Conservation (phyloP, 169 alveolate genomes). For the Cryptosporidium parvum region DNA sequence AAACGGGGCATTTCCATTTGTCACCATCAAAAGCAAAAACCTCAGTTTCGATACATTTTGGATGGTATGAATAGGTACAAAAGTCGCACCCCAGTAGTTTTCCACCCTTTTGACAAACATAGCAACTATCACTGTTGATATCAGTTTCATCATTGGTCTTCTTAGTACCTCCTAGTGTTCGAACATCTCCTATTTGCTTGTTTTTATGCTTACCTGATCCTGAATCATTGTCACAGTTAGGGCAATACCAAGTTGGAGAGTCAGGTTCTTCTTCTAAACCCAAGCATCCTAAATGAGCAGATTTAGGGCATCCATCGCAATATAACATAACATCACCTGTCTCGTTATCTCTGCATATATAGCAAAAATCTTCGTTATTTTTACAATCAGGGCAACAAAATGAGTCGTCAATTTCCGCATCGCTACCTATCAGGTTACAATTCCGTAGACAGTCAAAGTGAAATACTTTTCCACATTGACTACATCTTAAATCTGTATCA, state of each 20-base stretch:
- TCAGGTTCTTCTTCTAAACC: conserved; percentile 88
- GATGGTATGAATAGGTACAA: conserved; percentile 91
- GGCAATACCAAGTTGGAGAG: conserved; percentile 90
- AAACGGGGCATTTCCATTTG: conserved; percentile 92
- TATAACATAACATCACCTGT: conserved; percentile 83
- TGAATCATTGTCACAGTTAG: conserved; percentile 80
- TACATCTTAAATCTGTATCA: conserved; percentile 63
- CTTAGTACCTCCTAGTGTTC: conserved; percentile 82
- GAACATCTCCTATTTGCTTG: conserved; percentile 83
- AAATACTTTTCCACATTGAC: conserved; percentile 62
- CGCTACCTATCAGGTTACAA: conserved; percentile 50
- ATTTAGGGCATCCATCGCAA: conserved; percentile 93
- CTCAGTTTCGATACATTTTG: conserved; percentile 89
- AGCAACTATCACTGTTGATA: conserved; percentile 89
- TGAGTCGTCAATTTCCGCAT: conserved; percentile 78
- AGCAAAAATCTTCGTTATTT: conserved; percentile 88
- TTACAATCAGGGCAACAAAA: conserved; percentile 85
- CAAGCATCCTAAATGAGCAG: conserved; percentile 88
- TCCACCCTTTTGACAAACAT: conserved; percentile 90
- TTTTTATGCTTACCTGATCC: conserved; percentile 85
- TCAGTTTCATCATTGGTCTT: conserved; percentile 80
- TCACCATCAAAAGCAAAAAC: conserved; percentile 83
- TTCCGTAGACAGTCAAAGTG: conserved; percentile 66
- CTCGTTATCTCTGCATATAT: conserved; percentile 85
- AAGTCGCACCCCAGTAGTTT: conserved; percentile 91